Evolutionary conservation across 805 yeast species (phyloP), one percentile per base, ranked within the genome.

Genomic region (Nakazawaea wyomingensis): DNA sequence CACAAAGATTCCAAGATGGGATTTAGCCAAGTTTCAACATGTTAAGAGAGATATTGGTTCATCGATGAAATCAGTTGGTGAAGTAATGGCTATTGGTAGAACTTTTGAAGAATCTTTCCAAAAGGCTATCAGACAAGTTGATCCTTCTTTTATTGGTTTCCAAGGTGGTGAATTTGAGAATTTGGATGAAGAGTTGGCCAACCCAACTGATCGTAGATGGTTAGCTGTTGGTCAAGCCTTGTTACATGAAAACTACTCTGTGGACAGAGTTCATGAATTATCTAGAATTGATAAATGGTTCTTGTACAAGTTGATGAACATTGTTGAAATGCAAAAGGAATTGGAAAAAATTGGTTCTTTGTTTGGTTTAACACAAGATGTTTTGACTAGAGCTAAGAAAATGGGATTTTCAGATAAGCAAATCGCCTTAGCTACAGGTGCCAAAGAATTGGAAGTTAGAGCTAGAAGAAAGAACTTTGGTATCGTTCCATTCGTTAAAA

Each of bases 1-100:
- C 50, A 95, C 88, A 42, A 91, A 91, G 77, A 93, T 91, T 65
- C 99, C 99, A 65, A 80, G 98, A 71, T 91, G 99, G 99, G 99
- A 91, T 69, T 77, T 91, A 69, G 85, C 86, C 73, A 91, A 91
- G 69, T 91, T 91, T 73, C 95, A 85, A 63, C 95, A 88, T 59
- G 99, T 91, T 50, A 85, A 87, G 64, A 80, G 96, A 65, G 88
- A 84, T 49, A 85, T 91, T 60, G 96, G 96, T 8, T 89, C 97
- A 2, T 80, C 96, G 24, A 91, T 91, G 99, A 91, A 91, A 69
- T 89, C 97, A 49, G 98, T 91, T 52, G 99, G 99, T 72, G 99
- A 91, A 66, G 98, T 93, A 41, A 91, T 91, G 99, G 78, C 91
- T 53, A 87, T 91, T 59, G 99, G 99, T 59, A 78, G 99, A 65